Percentiles rank a stretch among this genome's conserved stretches.
Conservation (phyloP, 2,329 filamentous ascomycete species). For the Xylariaceae sp. region DNA sequence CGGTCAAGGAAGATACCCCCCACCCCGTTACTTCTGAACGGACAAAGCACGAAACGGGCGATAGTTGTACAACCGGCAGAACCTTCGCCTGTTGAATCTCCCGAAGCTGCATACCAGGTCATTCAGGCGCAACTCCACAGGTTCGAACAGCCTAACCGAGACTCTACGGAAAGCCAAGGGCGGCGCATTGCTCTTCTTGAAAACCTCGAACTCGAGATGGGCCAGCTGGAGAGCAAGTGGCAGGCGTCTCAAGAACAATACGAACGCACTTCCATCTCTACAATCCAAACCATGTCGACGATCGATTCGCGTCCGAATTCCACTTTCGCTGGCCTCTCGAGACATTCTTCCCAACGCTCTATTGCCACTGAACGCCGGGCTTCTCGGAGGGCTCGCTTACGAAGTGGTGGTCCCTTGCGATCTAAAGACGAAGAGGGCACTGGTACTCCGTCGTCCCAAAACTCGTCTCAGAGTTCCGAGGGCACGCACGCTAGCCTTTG, state of each 20-base stretch:
- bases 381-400: constrained; percentile 30
- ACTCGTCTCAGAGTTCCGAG: constrained; percentile 22
- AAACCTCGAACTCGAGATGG: constrained; percentile 56
- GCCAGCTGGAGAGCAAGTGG: constrained; percentile 52
- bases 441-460: constrained; percentile 20
- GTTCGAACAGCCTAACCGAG: constrained; percentile 34
- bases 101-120: constrained; percentile 37
- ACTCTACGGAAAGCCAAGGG: constrained; percentile 30
- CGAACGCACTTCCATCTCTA: constrained; percentile 43
- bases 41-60: constrained; percentile 31
- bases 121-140: constrained; percentile 46
- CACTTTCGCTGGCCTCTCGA: constrained; percentile 8
- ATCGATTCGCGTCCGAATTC: constrained; percentile 28
- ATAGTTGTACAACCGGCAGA: constrained; percentile 40
- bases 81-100: constrained; percentile 46
- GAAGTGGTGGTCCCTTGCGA: constrained; percentile 20
- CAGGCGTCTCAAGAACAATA: constrained; percentile 47
- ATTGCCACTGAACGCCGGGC: constrained; percentile 31
- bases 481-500: constrained; percentile 29
- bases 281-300: constrained; percentile 28
- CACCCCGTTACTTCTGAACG: constrained; percentile 44
- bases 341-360: constrained; percentile 21
- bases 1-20: constrained; percentile 48
- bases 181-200: constrained; percentile 44
- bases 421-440: constrained; percentile 18